Evolutionary conservation across 2,329 filamentous ascomycete genomes (phyloP).

Genomic region (Alternaria metachromatica): DNA sequence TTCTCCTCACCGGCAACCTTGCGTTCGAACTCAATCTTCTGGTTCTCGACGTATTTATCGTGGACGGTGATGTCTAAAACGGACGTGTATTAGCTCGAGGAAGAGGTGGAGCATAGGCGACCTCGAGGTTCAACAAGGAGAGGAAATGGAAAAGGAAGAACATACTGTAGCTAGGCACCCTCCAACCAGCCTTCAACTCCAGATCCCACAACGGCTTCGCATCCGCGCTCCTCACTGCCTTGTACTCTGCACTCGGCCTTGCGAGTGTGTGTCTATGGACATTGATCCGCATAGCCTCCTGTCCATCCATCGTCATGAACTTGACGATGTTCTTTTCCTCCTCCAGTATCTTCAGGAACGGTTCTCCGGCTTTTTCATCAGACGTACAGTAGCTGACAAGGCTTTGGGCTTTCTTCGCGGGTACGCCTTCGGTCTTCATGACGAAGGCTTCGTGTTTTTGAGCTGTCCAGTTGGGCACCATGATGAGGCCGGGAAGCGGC

Average conservation of each 20-base stretch:
- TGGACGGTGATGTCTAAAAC: slow-evolving; percentile 10
- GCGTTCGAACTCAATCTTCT: slow-evolving; percentile 15
- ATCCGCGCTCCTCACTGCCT: slow-evolving; percentile 17
- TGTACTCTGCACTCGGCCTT: slow-evolving; percentile 24
- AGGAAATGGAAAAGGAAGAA: too few species aligned
- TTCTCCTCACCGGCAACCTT: slow-evolving; percentile 23
- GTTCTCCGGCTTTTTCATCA: slow-evolving; percentile 5
- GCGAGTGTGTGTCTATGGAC: slow-evolving; percentile 15
- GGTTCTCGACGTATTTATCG: not conserved
- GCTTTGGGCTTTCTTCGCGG: slow-evolving; percentile 4
- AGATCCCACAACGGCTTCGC: slow-evolving; percentile 21
- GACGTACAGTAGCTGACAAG: slow-evolving; percentile 12
- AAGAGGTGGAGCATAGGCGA: not conserved
- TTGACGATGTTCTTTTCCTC: slow-evolving; percentile 11
- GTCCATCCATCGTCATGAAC: slow-evolving; percentile 19
- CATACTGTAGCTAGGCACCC: slow-evolving; percentile 23
- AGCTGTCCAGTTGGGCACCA: slow-evolving; percentile 24
- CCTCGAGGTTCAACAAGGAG: too few species aligned
- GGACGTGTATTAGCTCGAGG: not conserved
- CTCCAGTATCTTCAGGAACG: slow-evolving; percentile 21
- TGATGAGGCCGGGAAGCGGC: slow-evolving; percentile 19
- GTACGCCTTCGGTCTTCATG: slow-evolving; percentile 17
- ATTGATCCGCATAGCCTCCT: slow-evolving; percentile 23
- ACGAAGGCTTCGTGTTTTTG: slow-evolving; percentile 18
- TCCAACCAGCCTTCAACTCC: slow-evolving; percentile 14